A percentile compares a stretch with the other conserved stretches of the same genome.
phyloP scores from a whole-genome alignment of 306 rosid species.

The Rubus parviflorus region DNA sequence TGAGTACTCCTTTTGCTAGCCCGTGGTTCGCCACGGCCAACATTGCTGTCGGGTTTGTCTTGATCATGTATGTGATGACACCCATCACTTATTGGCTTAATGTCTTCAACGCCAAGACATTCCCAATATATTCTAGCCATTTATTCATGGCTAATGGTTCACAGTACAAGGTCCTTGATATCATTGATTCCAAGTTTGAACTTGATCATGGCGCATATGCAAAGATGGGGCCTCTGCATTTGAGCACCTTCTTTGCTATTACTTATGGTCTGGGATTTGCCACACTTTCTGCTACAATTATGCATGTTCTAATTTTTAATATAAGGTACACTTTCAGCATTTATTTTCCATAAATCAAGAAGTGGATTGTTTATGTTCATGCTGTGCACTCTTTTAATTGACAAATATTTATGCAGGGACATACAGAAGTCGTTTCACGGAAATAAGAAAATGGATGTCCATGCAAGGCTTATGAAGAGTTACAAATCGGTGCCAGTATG shows the following conservation, averaged over 20 bases:
- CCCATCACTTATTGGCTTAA: constrained; percentile 56
- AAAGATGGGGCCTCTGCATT: constrained; percentile 50
- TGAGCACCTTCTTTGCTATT: constrained; percentile 81
- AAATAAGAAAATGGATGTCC: constrained; percentile 50
- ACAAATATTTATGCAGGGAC: constrained; percentile 39
- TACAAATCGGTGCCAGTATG: constrained; percentile 66
- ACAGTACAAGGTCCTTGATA: constrained; percentile 44
- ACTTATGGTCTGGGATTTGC: constrained; percentile 80
- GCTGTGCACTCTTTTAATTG: not conserved
- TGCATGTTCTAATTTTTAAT: constrained; percentile 74
- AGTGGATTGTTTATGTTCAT: not conserved
- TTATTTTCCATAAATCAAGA: not conserved
- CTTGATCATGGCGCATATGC: constrained; percentile 58
- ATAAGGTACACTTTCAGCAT: constrained; percentile 40
- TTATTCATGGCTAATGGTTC: constrained; percentile 66
- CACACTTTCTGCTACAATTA: constrained; percentile 65
- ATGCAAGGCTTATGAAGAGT: constrained; percentile 63
- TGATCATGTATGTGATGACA: constrained; percentile 70
- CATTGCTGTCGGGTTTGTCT: constrained; percentile 50
- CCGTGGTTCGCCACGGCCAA: constrained; percentile 84
- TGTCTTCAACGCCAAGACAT: constrained; percentile 56
- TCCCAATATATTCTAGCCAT: constrained; percentile 58
- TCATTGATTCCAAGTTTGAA: constrained; percentile 58
- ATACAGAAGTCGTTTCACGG: constrained; percentile 49
- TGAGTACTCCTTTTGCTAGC: constrained; percentile 75